These are phyloP conservation scores for Acanthamoeba sp. DNA, from an alignment of 208 protist genomes.

Conservation along the genomic window DNA sequence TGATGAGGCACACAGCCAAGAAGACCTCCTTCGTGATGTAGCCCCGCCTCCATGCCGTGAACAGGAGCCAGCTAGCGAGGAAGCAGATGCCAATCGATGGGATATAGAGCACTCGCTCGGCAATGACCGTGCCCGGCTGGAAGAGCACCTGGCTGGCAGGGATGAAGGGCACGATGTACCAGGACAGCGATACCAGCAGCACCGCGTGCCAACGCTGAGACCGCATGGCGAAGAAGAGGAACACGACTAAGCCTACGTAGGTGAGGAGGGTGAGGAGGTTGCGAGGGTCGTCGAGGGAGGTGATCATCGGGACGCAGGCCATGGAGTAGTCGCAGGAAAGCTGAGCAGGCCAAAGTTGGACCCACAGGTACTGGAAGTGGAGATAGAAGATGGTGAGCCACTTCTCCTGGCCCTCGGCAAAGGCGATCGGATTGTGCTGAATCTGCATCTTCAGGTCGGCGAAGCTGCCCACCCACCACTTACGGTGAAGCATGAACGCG, in stretches of 20 bases:
- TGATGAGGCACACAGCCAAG: conserved; percentile 31
- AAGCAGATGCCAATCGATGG: conserved; percentile 89
- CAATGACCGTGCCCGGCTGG: conserved; percentile 92
- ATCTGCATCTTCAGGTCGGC: conserved; percentile 68
- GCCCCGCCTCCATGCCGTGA: not conserved
- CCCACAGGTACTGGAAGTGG: conserved; percentile 91
- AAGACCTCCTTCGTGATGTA: conserved; percentile 25
- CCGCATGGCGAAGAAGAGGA: conserved; percentile 9
- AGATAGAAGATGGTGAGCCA: conserved; percentile 86
- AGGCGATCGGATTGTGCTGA: conserved; percentile 92
- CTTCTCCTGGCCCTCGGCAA: conserved; percentile 82
- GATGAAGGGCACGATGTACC: conserved; percentile 91
- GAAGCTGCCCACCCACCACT: conserved; percentile 50
- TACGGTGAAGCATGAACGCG: conserved; percentile 54
- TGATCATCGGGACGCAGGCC: conserved; percentile 91
- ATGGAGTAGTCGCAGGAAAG: conserved; percentile 94
- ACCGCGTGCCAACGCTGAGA: conserved; percentile 58
- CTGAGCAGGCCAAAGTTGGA: conserved; percentile 91
- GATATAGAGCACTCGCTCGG: conserved; percentile 93
- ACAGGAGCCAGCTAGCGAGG: conserved; percentile 75
- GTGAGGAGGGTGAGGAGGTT: conserved; percentile 81
- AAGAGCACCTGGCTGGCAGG: conserved; percentile 93
- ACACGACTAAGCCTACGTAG: conserved; percentile 72
- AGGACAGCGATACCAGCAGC: conserved; percentile 77
- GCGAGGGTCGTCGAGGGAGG: conserved; percentile 82